These are phyloP conservation scores for Saturnispora quitensis DNA, from an alignment of 805 yeast species.

Conservation along the genomic window DNA sequence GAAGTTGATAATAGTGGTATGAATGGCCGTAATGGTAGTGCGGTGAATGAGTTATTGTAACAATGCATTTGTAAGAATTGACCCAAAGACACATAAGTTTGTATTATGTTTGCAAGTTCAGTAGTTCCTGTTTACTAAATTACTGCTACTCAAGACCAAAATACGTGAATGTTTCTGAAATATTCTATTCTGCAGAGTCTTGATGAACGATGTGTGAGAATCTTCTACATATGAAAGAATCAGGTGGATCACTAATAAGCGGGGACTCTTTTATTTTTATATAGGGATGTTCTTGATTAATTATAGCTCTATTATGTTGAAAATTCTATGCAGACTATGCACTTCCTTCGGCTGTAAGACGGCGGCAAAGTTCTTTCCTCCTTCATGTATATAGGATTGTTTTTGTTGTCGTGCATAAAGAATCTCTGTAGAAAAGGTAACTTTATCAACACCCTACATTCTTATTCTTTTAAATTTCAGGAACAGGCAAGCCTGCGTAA, in stretches of 20 bases:
- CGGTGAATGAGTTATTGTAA: neutral
- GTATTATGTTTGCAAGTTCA: too few species aligned
- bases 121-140: too few species aligned
- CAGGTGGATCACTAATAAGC: neutral
- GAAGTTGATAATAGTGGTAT: neutral
- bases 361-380: neutral
- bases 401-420: neutral
- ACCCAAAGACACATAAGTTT: too few species aligned
- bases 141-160: neutral
- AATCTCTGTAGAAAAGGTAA: neutral
- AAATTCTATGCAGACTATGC: neutral
- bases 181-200: neutral
- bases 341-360: neutral
- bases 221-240: neutral
- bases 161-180: neutral
- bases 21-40: neutral
- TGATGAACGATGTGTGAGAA: neutral
- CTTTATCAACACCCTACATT: too few species aligned
- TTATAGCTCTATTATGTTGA: neutral
- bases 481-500: neutral
- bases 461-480: neutral
- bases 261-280: neutral
- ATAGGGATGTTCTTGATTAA: neutral
- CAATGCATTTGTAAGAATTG: neutral
- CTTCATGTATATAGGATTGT: neutral